Evolutionary conservation across 257 asterid genomes (phyloP).

Genomic region (Nicotiana tabacum): DNA sequence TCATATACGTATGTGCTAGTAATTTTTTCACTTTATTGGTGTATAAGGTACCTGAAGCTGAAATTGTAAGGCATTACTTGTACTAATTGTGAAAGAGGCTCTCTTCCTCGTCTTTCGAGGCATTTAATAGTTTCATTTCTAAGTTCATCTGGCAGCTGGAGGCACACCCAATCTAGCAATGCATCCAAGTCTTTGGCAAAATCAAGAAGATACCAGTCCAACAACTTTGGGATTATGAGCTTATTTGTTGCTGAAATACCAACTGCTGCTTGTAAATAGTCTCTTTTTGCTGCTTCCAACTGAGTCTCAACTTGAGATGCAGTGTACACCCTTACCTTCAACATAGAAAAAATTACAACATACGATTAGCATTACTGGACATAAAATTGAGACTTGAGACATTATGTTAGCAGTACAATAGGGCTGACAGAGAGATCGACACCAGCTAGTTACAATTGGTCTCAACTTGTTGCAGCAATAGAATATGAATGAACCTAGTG

Average conservation of each 20-base stretch:
- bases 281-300: constrained; percentile 66
- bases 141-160: constrained; percentile 64
- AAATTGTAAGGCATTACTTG: constrained; percentile 64
- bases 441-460: too few species aligned
- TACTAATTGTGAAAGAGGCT: constrained; percentile 40
- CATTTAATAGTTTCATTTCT: constrained; percentile 43
- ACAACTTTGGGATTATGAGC: constrained; percentile 60
- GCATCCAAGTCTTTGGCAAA: constrained; percentile 75
- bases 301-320: constrained; percentile 60
- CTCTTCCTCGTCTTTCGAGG: constrained; percentile 38
- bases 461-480: too few species aligned
- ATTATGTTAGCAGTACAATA: too few species aligned
- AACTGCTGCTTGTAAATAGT: constrained; percentile 68
- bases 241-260: constrained; percentile 54
- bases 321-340: constrained; percentile 69
- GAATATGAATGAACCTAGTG: too few species aligned
- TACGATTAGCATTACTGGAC: too few species aligned
- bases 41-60: constrained; percentile 71
- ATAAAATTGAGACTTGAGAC: too few species aligned
- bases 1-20: not conserved
- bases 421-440: too few species aligned
- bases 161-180: constrained; percentile 71
- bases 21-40: not conserved
- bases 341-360: not conserved
- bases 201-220: constrained; percentile 82